Conservation (phyloP, 78 protist species). For the Speleostelium caveatum region DNA sequence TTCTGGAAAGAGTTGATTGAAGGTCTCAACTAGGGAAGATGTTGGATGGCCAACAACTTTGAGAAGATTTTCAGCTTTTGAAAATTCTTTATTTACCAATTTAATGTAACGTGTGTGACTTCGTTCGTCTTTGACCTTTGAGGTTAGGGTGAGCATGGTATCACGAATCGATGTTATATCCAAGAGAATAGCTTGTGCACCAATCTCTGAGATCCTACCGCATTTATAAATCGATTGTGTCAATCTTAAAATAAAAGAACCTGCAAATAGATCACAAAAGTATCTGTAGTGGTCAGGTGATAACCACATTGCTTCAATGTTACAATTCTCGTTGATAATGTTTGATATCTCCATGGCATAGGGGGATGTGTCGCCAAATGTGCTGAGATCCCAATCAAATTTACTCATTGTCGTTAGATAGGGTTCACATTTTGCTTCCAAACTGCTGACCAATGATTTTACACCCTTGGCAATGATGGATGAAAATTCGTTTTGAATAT, state of each 20-base stretch:
- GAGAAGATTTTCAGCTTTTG: conserved; percentile 65
- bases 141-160: conserved; percentile 15
- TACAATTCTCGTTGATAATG: conserved; percentile 9
- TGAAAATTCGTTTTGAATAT: conserved; percentile 47
- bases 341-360: conserved; percentile 33
- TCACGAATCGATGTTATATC: conserved; percentile 59
- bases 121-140: conserved; percentile 13
- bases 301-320: not conserved
- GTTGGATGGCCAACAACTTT: conserved; percentile 50
- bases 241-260: conserved; percentile 19
- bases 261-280: conserved; percentile 73
- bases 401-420: conserved; percentile 41
- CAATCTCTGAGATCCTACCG: conserved; percentile 65
- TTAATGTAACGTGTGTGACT: conserved; percentile 50
- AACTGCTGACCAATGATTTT: conserved; percentile 40
- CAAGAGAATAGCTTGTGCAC: conserved; percentile 57
- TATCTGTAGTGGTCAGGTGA: conserved; percentile 51
- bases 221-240: conserved; percentile 69
- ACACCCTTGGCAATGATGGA: conserved; percentile 62
- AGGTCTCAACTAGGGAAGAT: conserved; percentile 45
- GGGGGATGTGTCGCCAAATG: conserved; percentile 67
- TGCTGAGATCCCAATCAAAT: conserved; percentile 49
- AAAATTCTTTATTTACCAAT: conserved; percentile 56
- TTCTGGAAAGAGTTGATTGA: conserved; percentile 41
- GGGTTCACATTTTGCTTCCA: conserved; percentile 58